Conservation (phyloP, 2,329 filamentous ascomycete genomes). For the Venturia pyrina region DNA sequence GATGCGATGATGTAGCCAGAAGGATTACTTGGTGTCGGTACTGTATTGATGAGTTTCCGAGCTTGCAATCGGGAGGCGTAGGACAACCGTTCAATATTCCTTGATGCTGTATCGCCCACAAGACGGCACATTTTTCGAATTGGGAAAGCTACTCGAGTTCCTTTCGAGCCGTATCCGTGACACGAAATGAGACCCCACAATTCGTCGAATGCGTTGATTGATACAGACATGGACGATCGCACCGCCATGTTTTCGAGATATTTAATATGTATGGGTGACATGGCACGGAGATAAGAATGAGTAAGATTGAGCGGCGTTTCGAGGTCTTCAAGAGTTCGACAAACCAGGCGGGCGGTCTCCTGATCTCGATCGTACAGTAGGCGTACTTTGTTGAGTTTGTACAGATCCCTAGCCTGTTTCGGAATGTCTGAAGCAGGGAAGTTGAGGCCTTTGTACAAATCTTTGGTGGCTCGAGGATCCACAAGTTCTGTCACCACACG, state of each 20-base stretch:
- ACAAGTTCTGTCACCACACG: constrained; percentile 81
- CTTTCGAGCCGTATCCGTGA: constrained; percentile 65
- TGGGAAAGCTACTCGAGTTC: constrained; percentile 87
- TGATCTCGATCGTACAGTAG: constrained; percentile 78
- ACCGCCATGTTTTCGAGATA: constrained; percentile 85
- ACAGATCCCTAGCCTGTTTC: constrained; percentile 76
- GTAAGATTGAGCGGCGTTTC: constrained; percentile 72
- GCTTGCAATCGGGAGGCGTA: constrained; percentile 79
- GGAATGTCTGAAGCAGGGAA: constrained; percentile 85
- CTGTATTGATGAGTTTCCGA: constrained; percentile 78
- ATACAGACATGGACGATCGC: constrained; percentile 90
- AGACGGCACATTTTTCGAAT: constrained; percentile 87
- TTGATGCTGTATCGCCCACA: constrained; percentile 73
- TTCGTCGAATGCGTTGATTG: constrained; percentile 75
- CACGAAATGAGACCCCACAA: constrained; percentile 84
- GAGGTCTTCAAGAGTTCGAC: constrained; percentile 62
- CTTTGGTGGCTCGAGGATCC: constrained; percentile 66
- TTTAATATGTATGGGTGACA: constrained; percentile 83
- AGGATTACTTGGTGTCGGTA: constrained; percentile 69
- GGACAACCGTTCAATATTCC: constrained; percentile 79
- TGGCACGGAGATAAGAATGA: constrained; percentile 74
- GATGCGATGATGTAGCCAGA: constrained; percentile 86
- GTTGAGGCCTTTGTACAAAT: constrained; percentile 77
- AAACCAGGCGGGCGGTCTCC: constrained; percentile 71
- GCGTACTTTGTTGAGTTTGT: constrained; percentile 82